Evolutionary conservation across 2,329 filamentous ascomycete genomes (phyloP).

Genomic region (Arthrocladium fulminans): DNA sequence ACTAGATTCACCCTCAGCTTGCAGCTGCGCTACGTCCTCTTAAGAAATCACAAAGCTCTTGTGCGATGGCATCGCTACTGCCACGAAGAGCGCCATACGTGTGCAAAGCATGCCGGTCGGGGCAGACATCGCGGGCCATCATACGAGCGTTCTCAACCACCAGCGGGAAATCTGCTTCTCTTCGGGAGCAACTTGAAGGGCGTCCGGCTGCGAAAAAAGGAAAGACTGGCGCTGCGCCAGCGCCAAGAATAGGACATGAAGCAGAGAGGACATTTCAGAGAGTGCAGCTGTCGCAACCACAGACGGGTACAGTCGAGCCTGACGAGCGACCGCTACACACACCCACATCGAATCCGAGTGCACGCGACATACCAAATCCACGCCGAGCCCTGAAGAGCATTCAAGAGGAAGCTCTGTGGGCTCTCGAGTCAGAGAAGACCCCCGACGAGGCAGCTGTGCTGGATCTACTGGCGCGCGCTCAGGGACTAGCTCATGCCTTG

Average conservation of each 20-base stretch:
- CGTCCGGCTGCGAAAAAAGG: background rate
- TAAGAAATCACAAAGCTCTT: background rate
- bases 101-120: slow-evolving; percentile 7
- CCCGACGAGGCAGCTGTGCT: slow-evolving; percentile 3
- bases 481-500: background rate
- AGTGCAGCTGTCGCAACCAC: background rate
- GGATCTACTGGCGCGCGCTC: background rate
- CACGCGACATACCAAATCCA: background rate
- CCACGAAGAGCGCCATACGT: slow-evolving; percentile 6
- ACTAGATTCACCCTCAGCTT: background rate
- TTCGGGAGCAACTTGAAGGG: slow-evolving; percentile 4
- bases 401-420: slow-evolving; percentile 1
- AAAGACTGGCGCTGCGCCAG: background rate
- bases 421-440: slow-evolving; percentile 4
- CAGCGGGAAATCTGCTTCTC: background rate
- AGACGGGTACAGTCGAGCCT: background rate
- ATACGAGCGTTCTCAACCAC: slow-evolving; percentile 4
- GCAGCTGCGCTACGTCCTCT: background rate
- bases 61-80: slow-evolving; percentile 4
- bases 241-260: background rate
- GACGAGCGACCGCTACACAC: background rate
- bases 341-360: background rate
- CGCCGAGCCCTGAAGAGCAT: background rate
- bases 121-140: background rate
- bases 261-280: background rate